Percentiles rank a stretch among this genome's conserved stretches.
Evolutionary conservation across 306 rosid species (phyloP).

Genomic region (Quercus alba): DNA sequence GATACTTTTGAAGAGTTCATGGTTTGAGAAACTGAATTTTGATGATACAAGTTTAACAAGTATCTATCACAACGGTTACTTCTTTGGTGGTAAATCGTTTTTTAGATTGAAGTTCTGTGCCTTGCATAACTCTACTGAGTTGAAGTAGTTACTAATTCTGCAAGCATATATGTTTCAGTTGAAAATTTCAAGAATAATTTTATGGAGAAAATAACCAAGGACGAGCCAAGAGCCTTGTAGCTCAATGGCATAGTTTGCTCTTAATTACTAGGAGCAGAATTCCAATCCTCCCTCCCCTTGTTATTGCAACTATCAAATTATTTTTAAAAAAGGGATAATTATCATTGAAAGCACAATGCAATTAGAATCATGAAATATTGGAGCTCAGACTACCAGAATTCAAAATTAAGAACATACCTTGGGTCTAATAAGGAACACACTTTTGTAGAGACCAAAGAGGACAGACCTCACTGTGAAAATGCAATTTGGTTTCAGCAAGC

Average conservation of each 20-base stretch:
- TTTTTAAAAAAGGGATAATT: too few relatives aligned
- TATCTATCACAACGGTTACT: not conserved
- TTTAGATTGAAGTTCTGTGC: not conserved
- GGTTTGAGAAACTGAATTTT: too few relatives aligned
- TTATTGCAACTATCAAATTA: too few relatives aligned
- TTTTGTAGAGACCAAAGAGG: conserved; percentile 57
- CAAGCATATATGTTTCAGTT: not conserved
- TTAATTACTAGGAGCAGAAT: too few relatives aligned
- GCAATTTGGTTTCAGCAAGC: not conserved
- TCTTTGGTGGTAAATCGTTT: not conserved
- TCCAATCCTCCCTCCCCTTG: too few relatives aligned
- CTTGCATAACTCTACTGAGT: not conserved
- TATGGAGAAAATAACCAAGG: not conserved
- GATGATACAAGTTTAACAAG: too few relatives aligned
- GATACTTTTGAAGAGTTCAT: too few relatives aligned
- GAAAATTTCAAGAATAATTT: not conserved
- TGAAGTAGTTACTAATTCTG: not conserved
- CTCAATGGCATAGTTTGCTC: too few relatives aligned
- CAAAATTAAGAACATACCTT: conserved; percentile 37
- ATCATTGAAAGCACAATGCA: too few relatives aligned
- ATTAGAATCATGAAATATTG: not conserved
- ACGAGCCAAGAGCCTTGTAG: not conserved
- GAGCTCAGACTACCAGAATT: not conserved
- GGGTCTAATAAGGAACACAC: conserved; percentile 50
- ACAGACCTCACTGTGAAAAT: conserved; percentile 62